Percentiles rank a stretch among this genome's conserved stretches.
phyloP scores from a whole-genome alignment of 2,329 filamentous ascomycete species.

The Monosporascus sp. region DNA sequence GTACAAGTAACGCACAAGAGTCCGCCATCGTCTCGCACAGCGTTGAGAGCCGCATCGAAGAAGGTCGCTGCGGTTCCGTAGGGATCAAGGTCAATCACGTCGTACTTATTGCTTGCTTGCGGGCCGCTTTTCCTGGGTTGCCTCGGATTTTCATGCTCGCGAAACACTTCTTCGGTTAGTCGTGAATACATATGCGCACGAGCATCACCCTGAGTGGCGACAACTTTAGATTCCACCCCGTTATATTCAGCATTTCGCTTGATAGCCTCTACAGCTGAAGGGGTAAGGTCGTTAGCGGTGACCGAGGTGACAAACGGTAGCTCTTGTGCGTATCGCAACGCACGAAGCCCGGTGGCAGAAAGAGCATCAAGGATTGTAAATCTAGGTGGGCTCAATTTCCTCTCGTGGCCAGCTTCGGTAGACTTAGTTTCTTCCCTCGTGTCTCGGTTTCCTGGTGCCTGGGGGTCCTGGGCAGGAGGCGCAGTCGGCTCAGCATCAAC shows the following conservation, averaged over 20 bases:
- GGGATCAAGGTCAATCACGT: constrained; percentile 94
- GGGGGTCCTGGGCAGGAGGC: constrained; percentile 3
- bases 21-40: constrained; percentile 77
- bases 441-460: constrained; percentile 10
- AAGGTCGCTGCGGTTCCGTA: constrained; percentile 93
- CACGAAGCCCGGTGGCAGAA: constrained; percentile 87
- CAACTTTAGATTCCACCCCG: constrained; percentile 63
- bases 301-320: constrained; percentile 77
- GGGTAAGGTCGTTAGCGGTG: constrained; percentile 85
- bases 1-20: constrained; percentile 94
- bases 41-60: constrained; percentile 83
- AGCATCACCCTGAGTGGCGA: constrained; percentile 73
- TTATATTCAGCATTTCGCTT: constrained; percentile 83
- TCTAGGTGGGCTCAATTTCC: constrained; percentile 29
- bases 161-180: constrained; percentile 48
- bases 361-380: constrained; percentile 93
- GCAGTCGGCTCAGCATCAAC: constrained; percentile 3
- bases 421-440: constrained; percentile 6
- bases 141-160: constrained; percentile 32
- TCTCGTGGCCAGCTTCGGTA: constrained; percentile 10
- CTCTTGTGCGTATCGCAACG: constrained; percentile 86
- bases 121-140: constrained; percentile 31
- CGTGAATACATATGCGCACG: constrained; percentile 84
- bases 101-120: constrained; percentile 59
- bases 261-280: constrained; percentile 73